Evolutionary conservation across 2,329 filamentous ascomycete genomes (phyloP).

Genomic region (Cyanodermella asteris): DNA sequence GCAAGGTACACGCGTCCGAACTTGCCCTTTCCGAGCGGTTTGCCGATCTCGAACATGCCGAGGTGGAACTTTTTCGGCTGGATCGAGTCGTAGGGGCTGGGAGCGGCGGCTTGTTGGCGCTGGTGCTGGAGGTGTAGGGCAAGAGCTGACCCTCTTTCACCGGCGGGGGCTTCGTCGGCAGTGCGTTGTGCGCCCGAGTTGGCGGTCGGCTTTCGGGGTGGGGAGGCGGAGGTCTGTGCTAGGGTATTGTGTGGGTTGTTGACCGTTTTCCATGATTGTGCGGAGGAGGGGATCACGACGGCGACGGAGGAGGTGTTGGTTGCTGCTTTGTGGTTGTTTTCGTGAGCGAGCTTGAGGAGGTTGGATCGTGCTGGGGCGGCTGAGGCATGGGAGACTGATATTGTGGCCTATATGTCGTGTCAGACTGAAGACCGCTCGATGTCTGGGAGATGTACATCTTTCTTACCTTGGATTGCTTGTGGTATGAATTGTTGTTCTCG

Average conservation of each 20-base stretch:
- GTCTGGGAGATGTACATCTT: too few species aligned
- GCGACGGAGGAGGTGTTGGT: conserved; percentile 32
- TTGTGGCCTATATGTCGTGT: too few species aligned
- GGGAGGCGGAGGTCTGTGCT: conserved; percentile 40
- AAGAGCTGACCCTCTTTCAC: too few species aligned
- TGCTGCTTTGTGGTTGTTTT: conserved; percentile 47
- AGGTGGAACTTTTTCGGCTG: conserved; percentile 48
- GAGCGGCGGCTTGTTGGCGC: conserved; percentile 14
- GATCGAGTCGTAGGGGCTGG: conserved; percentile 34
- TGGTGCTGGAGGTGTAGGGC: too few species aligned
- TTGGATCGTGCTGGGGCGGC: too few species aligned
- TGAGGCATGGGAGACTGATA: too few species aligned
- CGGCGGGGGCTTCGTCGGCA: conserved; percentile 27
- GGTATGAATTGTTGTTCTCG: conserved; percentile 48
- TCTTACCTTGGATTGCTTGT: conserved; percentile 60
- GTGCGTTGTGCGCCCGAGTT: conserved; percentile 15
- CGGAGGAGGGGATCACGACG: conserved; percentile 44
- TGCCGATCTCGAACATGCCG: conserved; percentile 84
- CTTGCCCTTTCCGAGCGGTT: conserved; percentile 68
- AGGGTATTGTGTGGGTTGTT: too few species aligned
- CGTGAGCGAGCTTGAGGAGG: conserved; percentile 66
- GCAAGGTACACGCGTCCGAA: conserved; percentile 74
- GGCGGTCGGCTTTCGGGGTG: conserved; percentile 28
- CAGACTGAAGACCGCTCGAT: too few species aligned
- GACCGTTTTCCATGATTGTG: too few species aligned